Percentiles rank a stretch among this genome's conserved stretches.
phyloP scores from a whole-genome alignment of 2,329 filamentous ascomycete species.

The Domatiomyces catenatus region DNA sequence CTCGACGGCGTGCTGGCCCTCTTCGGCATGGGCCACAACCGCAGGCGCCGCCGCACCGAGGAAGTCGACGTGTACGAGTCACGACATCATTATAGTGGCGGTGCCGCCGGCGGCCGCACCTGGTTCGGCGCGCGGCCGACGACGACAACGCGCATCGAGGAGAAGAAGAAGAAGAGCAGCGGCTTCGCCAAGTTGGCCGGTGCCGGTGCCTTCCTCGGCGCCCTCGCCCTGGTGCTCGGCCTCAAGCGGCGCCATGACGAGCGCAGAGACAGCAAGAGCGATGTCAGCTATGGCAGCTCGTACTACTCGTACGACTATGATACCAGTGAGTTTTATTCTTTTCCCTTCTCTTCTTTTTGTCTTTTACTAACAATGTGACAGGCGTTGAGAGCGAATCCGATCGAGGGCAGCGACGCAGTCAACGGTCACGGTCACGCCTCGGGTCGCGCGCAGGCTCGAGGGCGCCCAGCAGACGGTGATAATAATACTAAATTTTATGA shows the following conservation, averaged over 20 bases:
- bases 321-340: constrained; percentile 27
- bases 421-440: constrained; percentile 14
- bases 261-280: constrained; percentile 24
- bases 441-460: neutral
- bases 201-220: constrained; percentile 29
- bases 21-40: constrained; percentile 26
- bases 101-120: constrained; percentile 14
- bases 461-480: neutral
- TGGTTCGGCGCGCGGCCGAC: constrained; percentile 29
- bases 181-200: constrained; percentile 26
- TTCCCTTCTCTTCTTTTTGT: neutral
- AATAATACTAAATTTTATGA: neutral
- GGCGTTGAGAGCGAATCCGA: constrained; percentile 30
- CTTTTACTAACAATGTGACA: constrained; percentile 16
- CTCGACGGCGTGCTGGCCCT: constrained; percentile 27
- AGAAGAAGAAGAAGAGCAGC: constrained; percentile 24
- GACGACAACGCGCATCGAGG: constrained; percentile 18
- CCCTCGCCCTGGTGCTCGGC: constrained; percentile 31
- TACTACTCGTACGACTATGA: constrained; percentile 26
- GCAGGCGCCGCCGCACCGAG: constrained; percentile 22
- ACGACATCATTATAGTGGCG: constrained; percentile 13
- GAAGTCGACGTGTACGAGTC: constrained; percentile 27
- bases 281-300: constrained; percentile 23
- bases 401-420: constrained; percentile 23
- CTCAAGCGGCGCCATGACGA: constrained; percentile 26